Evolutionary conservation across 805 yeast genomes (phyloP).

Genomic region (Candida nonsorbophila): DNA sequence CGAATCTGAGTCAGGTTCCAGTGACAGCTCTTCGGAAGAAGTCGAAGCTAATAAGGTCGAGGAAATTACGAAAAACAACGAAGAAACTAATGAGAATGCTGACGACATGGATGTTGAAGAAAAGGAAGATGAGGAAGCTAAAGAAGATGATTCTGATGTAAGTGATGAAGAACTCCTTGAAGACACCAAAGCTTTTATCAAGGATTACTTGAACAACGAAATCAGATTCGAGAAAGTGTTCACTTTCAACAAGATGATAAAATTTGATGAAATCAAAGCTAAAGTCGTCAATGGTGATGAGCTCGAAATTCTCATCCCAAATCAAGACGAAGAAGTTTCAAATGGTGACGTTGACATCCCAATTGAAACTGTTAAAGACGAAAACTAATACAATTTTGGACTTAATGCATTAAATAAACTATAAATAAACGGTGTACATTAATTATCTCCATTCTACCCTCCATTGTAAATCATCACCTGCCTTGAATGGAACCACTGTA

Average conservation of each 20-base stretch:
- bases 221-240: slow-evolving; percentile 39
- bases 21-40: slow-evolving; percentile 3
- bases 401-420: not conserved
- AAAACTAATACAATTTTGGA: not conserved
- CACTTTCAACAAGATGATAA: slow-evolving; percentile 34
- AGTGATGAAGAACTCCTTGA: slow-evolving; percentile 35
- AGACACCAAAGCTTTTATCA: slow-evolving; percentile 32
- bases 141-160: slow-evolving; percentile 10
- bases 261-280: slow-evolving; percentile 33
- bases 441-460: slow-evolving; percentile 60
- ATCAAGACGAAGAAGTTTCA: slow-evolving; percentile 19
- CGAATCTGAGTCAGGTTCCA: slow-evolving; percentile 1
- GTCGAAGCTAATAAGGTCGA: slow-evolving; percentile 4
- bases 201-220: slow-evolving; percentile 31
- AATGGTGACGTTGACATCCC: slow-evolving; percentile 15
- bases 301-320: slow-evolving; percentile 38
- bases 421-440: slow-evolving; percentile 1
- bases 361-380: slow-evolving; percentile 12
- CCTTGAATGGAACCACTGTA: slow-evolving; percentile 73
- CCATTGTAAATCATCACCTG: slow-evolving; percentile 75
- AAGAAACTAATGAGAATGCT: slow-evolving; percentile 1
- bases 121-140: slow-evolving; percentile 6
- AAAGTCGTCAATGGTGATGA: slow-evolving; percentile 32
- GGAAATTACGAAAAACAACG: slow-evolving; percentile 10
- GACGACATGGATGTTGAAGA: slow-evolving; percentile 4